Conservation (phyloP, 2,329 filamentous ascomycete genomes). For the Verruconis gallopava region DNA sequence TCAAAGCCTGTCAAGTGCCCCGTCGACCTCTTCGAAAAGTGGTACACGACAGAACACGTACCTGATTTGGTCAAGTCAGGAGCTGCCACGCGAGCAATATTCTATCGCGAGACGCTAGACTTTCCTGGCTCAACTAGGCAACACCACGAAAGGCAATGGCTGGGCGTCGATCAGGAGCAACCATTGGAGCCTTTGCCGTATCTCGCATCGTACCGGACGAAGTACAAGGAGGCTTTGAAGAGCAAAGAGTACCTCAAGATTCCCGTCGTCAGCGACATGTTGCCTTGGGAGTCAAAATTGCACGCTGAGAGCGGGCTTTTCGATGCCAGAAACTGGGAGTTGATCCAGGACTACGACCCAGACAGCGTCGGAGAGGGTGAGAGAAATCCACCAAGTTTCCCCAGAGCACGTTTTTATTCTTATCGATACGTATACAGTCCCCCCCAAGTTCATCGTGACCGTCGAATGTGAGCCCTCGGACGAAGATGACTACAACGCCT, state of each 20-base stretch:
- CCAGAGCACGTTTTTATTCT: no score
- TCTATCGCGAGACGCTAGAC: neutral
- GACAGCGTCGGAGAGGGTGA: constrained; percentile 4
- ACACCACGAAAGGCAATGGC: neutral
- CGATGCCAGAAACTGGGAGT: neutral
- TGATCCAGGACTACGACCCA: constrained; percentile 8
- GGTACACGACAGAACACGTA: constrained; percentile 12
- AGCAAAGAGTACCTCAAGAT: neutral
- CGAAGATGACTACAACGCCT: constrained; percentile 7
- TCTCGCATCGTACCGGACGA: constrained; percentile 1
- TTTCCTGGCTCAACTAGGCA: neutral
- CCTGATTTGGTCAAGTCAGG: constrained; percentile 11
- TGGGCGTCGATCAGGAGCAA: neutral
- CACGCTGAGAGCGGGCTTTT: neutral
- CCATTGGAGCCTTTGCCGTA: neutral
- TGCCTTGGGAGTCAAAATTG: neutral
- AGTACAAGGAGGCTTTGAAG: neutral
- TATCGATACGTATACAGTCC: no score
- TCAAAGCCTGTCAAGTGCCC: constrained; percentile 7
- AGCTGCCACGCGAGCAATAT: neutral
- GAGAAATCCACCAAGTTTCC: neutral
- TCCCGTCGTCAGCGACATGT: neutral
- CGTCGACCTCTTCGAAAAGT: constrained; percentile 8
- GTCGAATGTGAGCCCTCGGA: constrained; percentile 5
- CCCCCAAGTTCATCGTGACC: neutral